Base-by-base conservation (phyloP, 352 stramenopile genomes). In the Pythium aphanidermatum region DNA sequence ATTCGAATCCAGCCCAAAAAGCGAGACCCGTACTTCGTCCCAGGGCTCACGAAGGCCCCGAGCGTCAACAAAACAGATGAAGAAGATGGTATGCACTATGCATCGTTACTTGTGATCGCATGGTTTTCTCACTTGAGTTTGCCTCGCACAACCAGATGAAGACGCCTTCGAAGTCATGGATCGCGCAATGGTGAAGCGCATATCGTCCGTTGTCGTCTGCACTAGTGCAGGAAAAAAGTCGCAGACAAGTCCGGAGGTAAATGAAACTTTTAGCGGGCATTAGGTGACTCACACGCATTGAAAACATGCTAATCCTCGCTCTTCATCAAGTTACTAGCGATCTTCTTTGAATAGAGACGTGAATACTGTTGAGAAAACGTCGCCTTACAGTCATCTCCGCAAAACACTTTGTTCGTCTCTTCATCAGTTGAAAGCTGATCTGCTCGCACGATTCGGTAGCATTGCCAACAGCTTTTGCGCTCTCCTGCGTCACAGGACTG, bases 401-500 rank as follows among this genome's bases (percentile, higher is more conserved):
- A 92, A 47, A 92, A 93, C 2, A 29, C 34, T 14, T 83, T 83
- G 2, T 48, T 46, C 8, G 71, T 80, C 36, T 62, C 51, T 0
- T 51, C 43, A 26, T 91, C 81, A 4, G 58, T 38, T 0, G 84
- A 29, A 10, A 88, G 48, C 2, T 30, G 32, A 8, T 85, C 70
- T 4, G 53, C 53, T 30, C 53, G 57, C 25, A 67, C 49, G 14
- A 93, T 46, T 4, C 58, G 61, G 53, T 93, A 93, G 43, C 81
- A 93, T 27, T 93, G 78, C 81, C 81, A 93, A 39, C 78, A 93
- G 48, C 76, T 83, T 50, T 77, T 80, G 19, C 68, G 68, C 26
- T 71, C 55, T 6, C 47, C 61, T 10, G 72, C 64, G 0, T 50
- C 42, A 13, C 65, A 73, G 2, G 65, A 57, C 34, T 68, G 77